phyloP scores from a whole-genome alignment of 108 stramenopile species.

The Cyclostephanos tholiformis region DNA sequence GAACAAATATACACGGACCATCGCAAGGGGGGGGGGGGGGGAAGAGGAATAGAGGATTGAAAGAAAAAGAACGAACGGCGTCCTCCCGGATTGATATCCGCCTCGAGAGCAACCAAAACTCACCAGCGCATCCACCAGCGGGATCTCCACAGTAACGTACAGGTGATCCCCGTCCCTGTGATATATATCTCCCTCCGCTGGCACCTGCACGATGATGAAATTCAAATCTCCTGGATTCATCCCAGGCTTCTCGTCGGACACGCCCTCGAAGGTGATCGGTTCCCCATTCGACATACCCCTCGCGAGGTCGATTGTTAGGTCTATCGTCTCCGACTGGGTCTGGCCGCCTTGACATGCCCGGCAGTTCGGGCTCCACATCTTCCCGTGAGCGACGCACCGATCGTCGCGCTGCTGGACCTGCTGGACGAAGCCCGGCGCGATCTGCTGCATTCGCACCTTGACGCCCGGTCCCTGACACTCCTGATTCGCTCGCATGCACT shows the following conservation, averaged over 20 bases:
- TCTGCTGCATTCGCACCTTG: constrained; percentile 86
- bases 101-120: constrained; percentile 26
- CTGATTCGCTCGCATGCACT: constrained; percentile 79
- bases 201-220: constrained; percentile 67
- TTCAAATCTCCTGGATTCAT: constrained; percentile 83
- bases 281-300: constrained; percentile 87
- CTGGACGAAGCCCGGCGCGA: constrained; percentile 98
- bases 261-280: constrained; percentile 85
- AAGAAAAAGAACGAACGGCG: background rate
- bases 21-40: background rate
- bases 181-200: constrained; percentile 52
- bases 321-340: constrained; percentile 92
- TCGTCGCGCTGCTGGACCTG: constrained; percentile 93
- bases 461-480: constrained; percentile 95
- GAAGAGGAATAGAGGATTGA: background rate
- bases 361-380: constrained; percentile 90
- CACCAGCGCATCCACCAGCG: constrained; percentile 90
- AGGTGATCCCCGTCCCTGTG: constrained; percentile 87
- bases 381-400: constrained; percentile 91
- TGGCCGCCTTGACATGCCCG: constrained; percentile 87
- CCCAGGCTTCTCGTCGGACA: constrained; percentile 90
- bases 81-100: background rate
- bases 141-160: constrained; percentile 85
- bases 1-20: background rate
- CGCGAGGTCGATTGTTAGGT: constrained; percentile 88